phyloP scores from a whole-genome alignment of 257 asterid species.

The Linaria vulgaris region DNA sequence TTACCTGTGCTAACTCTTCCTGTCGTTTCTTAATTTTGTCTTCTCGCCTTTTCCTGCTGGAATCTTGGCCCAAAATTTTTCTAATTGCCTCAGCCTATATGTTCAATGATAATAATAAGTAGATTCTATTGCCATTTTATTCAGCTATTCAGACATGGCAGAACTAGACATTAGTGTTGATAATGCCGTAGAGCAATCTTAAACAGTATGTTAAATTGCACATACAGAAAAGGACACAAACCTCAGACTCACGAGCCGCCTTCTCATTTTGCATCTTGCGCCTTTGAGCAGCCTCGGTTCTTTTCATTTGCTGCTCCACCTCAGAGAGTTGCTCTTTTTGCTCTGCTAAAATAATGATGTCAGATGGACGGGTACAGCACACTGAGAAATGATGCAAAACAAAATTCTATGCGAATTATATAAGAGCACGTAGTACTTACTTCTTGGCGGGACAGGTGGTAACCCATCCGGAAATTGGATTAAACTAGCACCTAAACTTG shows the following conservation, averaged over 20 bases:
- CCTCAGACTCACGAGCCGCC: conserved; percentile 91
- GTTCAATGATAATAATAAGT: conserved; percentile 13
- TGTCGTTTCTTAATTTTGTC: conserved; percentile 61
- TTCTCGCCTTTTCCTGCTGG: conserved; percentile 79
- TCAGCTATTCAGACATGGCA: conserved; percentile 6
- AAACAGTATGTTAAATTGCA: neutral
- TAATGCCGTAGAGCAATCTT: no score
- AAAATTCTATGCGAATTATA: conserved; percentile 11
- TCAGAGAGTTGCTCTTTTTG: conserved; percentile 74
- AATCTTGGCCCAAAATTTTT: conserved; percentile 86
- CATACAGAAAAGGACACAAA: conserved; percentile 24
- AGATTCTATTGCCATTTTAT: conserved; percentile 6
- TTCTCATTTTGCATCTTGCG: conserved; percentile 73
- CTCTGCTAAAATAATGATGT: conserved; percentile 42
- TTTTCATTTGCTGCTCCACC: conserved; percentile 76
- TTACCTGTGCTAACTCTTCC: conserved; percentile 67
- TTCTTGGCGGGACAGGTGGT: conserved; percentile 80
- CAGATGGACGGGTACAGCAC: conserved; percentile 14
- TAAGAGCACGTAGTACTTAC: conserved; percentile 35
- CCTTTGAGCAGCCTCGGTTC: conserved; percentile 86
- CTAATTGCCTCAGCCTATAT: conserved; percentile 89
- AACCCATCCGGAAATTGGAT: conserved; percentile 65
- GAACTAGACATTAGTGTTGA: neutral
- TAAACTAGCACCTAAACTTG: conserved; percentile 32
- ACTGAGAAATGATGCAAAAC: conserved; percentile 14